A percentile compares a stretch with the other conserved stretches of the same genome.
phyloP scores from a whole-genome alignment of 257 asterid species.

The Ajuga chamaepitys region DNA sequence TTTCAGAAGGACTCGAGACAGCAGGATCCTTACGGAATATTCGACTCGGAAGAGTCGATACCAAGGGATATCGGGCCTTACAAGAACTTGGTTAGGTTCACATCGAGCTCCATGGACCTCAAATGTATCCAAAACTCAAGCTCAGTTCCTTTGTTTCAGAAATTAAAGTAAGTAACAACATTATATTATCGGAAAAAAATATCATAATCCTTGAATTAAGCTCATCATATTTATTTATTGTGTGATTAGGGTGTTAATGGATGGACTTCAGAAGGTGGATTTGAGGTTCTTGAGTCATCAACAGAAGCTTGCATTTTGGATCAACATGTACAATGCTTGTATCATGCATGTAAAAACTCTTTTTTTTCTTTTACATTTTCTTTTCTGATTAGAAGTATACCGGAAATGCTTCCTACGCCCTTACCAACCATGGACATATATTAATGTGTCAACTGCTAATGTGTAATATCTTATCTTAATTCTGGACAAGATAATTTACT shows the following conservation, averaged over 20 bases:
- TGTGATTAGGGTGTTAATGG: slow-evolving; percentile 47
- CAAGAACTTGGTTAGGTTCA: slow-evolving; percentile 75
- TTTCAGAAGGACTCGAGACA: slow-evolving; percentile 68
- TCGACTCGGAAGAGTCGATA: slow-evolving; percentile 47
- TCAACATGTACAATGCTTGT: slow-evolving; percentile 58
- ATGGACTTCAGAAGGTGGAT: slow-evolving; percentile 66
- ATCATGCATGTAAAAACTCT: slow-evolving; percentile 35
- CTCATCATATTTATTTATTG: not conserved
- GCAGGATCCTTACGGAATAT: slow-evolving; percentile 88
- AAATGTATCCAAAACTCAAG: slow-evolving; percentile 65
- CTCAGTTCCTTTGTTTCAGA: slow-evolving; percentile 60
- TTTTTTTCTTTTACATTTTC: not conserved
- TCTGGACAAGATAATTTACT: too few relatives aligned
- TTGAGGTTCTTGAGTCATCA: slow-evolving; percentile 47
- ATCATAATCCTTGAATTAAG: not conserved
- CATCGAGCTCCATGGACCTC: slow-evolving; percentile 59
- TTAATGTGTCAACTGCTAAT: too few relatives aligned
- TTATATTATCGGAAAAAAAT: not conserved
- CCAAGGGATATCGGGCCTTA: slow-evolving; percentile 81
- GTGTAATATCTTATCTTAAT: too few relatives aligned
- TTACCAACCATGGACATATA: too few relatives aligned
- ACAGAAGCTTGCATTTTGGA: slow-evolving; percentile 49
- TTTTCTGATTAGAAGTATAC: too few relatives aligned
- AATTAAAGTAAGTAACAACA: slow-evolving; percentile 43
- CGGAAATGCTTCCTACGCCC: too few relatives aligned